A percentile compares a stretch with the other conserved stretches of the same genome.
phyloP scores from a whole-genome alignment of 2,329 filamentous ascomycete genomes.

The Trichothecium roseum region DNA sequence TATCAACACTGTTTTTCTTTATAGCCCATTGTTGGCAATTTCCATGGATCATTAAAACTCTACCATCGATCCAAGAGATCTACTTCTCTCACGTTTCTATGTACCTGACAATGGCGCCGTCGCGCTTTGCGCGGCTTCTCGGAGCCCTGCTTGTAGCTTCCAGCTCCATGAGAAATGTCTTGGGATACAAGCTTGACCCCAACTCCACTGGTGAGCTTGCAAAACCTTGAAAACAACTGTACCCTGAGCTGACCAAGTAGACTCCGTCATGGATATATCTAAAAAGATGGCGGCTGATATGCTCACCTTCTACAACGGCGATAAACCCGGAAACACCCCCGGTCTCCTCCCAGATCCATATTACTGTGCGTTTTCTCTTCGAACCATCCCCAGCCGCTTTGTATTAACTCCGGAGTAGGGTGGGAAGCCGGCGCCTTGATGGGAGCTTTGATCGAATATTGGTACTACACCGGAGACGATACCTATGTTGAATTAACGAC shows the following conservation, averaged over 20 bases:
- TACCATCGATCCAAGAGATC: no score
- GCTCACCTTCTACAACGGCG: slow-evolving; percentile 29
- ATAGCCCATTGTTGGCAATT: no score
- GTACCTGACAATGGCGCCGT: no score
- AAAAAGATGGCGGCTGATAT: slow-evolving; percentile 42
- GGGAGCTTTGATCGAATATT: slow-evolving; percentile 68
- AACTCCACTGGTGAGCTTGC: slow-evolving; percentile 21
- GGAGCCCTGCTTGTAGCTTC: no score
- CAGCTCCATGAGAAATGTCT: no score
- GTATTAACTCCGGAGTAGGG: slow-evolving; percentile 25
- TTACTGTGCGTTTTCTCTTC: slow-evolving; percentile 32
- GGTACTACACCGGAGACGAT: slow-evolving; percentile 68
- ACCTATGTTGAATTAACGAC: slow-evolving; percentile 59
- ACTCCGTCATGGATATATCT: slow-evolving; percentile 37
- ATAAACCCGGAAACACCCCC: slow-evolving; percentile 38
- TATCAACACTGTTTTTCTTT: no score
- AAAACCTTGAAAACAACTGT: no score
- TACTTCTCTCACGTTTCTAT: no score
- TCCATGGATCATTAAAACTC: no score
- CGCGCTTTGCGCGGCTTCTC: no score
- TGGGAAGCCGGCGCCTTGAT: slow-evolving; percentile 70
- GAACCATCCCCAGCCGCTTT: background rate
- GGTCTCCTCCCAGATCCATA: slow-evolving; percentile 43
- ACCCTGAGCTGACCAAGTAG: slow-evolving; percentile 18
- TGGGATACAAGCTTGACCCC: slow-evolving; percentile 25